Evolutionary conservation across 116 monocot species (phyloP), one percentile per base, ranked within the genome.

Genomic region (Papilionanthe hybrid): DNA sequence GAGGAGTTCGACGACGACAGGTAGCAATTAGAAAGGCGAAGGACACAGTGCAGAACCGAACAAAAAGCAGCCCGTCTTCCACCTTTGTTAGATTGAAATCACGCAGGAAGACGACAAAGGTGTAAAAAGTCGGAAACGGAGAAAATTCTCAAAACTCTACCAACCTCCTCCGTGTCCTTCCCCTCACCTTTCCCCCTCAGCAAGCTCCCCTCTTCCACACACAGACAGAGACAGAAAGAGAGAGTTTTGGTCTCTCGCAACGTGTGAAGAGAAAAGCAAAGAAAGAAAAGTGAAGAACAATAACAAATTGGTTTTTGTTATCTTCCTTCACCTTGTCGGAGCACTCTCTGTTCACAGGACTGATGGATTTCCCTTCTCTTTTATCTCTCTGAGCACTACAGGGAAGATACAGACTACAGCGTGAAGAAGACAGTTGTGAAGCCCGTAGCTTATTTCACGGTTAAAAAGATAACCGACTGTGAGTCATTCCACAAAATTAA

Each of bases 41-140:
- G 76, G 73, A 73, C 37, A 69, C 69, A 30, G 32, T 69, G 73
- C 73, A n/a, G 42, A 73, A 73, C 20, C 73, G 44, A 73, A 73
- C 73, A 73, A 73, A 73, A 72, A 20, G n/a, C n/a, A 43, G 20
- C 37, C 20, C 42, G 18, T 43, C 19, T 43, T 32, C 72, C 43
- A 19, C 72, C 69, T 43, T 43, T 32, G 43, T n/a, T 72, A 42
- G 20, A 73, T 43, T 17, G 73, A 44, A 43, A 43, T 73, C 69
- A 32, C 32, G 13, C 69, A 32, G 22, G 73, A 73, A 73, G 71
- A 71, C 29, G 71, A 71, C 41, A 71, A 41, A 4, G 30, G 71
- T 17, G 71, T 32, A 11, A 32, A 15, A 11, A 28, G 37, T 28
- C 32, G 37, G 17, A 42, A 44, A 22, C 42, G 44, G n/a, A 44